Conservation (phyloP, 352 stramenopile genomes). For the Aphanomyces euteiches region DNA sequence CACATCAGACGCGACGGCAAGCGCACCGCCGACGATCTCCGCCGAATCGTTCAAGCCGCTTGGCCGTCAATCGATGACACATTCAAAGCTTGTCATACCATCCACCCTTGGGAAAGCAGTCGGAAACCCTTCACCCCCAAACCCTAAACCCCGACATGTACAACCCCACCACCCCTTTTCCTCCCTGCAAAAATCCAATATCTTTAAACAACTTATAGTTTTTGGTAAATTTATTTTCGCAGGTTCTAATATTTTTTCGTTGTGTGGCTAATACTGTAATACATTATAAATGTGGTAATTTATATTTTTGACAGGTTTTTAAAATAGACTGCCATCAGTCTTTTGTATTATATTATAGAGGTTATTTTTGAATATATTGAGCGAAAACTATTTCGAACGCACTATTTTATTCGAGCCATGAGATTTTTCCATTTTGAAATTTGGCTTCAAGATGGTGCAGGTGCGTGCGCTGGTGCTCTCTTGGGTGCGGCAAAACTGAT, state of each 20-base stretch:
- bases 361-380: neutral
- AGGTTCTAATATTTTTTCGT: no score
- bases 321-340: neutral
- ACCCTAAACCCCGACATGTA: neutral
- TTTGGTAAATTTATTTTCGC: no score
- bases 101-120: conserved; percentile 9
- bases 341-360: neutral
- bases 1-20: neutral
- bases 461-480: neutral
- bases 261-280: no score
- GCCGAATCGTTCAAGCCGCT: conserved; percentile 7
- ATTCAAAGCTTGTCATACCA: conserved; percentile 2
- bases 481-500: neutral
- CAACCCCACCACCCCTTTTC: neutral
- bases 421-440: conserved; percentile 15
- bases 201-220: no score
- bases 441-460: neutral
- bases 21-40: conserved; percentile 13
- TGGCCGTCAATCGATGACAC: conserved; percentile 7
- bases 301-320: no score
- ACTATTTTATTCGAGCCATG: neutral
- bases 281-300: no score
- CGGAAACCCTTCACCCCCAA: neutral
- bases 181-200: neutral
- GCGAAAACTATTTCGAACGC: neutral